Base-by-base conservation (phyloP, 768 basidiomycete species). In the Pisolithus albus region DNA sequence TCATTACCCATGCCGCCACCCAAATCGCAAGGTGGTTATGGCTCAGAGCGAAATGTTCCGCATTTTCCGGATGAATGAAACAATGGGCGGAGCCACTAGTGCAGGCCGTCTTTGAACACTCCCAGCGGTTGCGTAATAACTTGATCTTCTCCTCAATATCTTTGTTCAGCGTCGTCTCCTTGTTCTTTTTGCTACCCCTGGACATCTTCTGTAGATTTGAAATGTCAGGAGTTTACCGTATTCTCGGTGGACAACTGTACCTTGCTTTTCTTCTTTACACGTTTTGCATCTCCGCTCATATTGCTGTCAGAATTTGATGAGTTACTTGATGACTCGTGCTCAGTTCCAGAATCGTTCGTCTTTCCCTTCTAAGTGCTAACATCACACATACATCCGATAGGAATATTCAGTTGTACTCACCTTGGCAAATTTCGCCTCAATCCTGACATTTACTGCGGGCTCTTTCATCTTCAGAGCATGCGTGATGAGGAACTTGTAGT, bases 11-110 rank as follows among this genome's bases (percentile, higher is more conserved):
- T 32, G 50, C 43, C 8, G 50, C 32, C 3, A 32, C 50, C 50
- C 50, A 51, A 26, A 51, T 36, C 13, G 42, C 23, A 19, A 51
- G 37, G 32, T 51, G 50, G 23, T 45, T 39, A 24, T 51, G 50
- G 28, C 43, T 44, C 16, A 51, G 50, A 5, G 32, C 26, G 37
- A 46, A 46, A 37, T 51, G 50, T 8, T 46, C 32, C 2, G 11
- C 15, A 15, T 21, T 32, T 11, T 51, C 43, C 1, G 11, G 34
- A 11, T 44, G 50, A 34, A 51, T 45, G 42, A 45, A 51, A 19
- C 50, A 51, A 13, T 51, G 45, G 3, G 15, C 10, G 23, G 42
- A 46, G 1, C n/a, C 15, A 34, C 28, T 28, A 2, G 4, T 9
- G 9, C 50, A 51, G 9, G 30, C 50, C 11, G 18, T 16, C 36